Evolutionary conservation across 2,329 filamentous ascomycete species (phyloP).

Genomic region (Orbilia oligospora): DNA sequence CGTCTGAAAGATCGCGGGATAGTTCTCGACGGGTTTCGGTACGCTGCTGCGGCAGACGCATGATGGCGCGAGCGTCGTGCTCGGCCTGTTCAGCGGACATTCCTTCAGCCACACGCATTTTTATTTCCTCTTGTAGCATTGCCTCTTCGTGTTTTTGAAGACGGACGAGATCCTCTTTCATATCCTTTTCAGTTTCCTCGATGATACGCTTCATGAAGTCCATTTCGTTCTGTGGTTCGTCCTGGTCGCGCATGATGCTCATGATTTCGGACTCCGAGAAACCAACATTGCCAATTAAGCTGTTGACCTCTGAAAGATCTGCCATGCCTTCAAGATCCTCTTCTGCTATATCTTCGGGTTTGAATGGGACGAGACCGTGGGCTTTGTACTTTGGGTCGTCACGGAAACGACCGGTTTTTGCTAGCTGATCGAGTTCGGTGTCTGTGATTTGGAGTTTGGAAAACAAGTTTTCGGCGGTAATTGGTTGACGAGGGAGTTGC

Average conservation of each 20-base stretch:
- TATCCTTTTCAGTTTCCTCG: constrained; percentile 47
- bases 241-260: constrained; percentile 47
- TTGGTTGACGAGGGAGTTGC: constrained; percentile 32
- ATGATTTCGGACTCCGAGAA: constrained; percentile 55
- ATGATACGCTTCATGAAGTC: constrained; percentile 48
- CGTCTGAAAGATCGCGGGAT: constrained; percentile 54
- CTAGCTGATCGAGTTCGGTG: constrained; percentile 33
- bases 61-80: constrained; percentile 54
- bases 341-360: constrained; percentile 33
- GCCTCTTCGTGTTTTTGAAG: constrained; percentile 44
- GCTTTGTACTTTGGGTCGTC: constrained; percentile 46
- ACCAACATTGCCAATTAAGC: constrained; percentile 43
- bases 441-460: constrained; percentile 39
- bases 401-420: constrained; percentile 4
- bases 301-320: constrained; percentile 42
- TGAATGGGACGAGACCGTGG: constrained; percentile 24
- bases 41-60: constrained; percentile 53
- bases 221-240: constrained; percentile 42
- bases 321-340: constrained; percentile 53
- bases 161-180: constrained; percentile 43
- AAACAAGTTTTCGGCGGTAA: constrained; percentile 46
- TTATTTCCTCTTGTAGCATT: constrained; percentile 49
- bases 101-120: constrained; percentile 46
- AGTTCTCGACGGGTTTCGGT: constrained; percentile 39
- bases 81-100: constrained; percentile 43